Conservation (phyloP, 495 filamentous ascomycete species). For the Neurospora discreta region DNA sequence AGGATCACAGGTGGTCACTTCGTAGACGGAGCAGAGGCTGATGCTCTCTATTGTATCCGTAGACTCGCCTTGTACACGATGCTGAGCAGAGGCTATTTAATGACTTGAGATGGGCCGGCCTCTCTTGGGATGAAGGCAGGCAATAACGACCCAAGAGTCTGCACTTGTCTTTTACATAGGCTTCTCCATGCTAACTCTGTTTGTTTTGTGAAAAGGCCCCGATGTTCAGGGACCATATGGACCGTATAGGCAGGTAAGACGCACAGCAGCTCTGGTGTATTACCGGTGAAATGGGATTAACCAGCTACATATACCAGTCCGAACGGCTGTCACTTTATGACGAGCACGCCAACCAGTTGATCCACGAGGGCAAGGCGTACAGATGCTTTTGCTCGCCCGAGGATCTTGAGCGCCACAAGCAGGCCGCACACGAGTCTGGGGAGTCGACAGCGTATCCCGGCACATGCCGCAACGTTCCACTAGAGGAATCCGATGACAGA, state of each 20-base stretch:
- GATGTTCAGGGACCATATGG: conserved; percentile 66
- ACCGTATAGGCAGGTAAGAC: conserved; percentile 70
- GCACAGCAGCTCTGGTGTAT: not conserved
- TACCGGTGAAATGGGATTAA: not conserved
- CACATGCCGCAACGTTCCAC: conserved; percentile 55
- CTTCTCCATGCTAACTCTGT: not conserved
- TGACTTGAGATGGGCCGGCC: conserved; percentile 79
- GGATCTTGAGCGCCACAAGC: conserved; percentile 52
- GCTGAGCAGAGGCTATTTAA: conserved; percentile 66
- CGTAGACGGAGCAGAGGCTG: conserved; percentile 2
- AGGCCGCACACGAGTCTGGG: conserved; percentile 46
- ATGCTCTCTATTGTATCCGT: conserved; percentile 1
- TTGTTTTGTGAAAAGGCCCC: conserved; percentile 46
- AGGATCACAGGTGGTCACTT: not conserved
- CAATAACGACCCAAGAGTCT: conserved; percentile 12
- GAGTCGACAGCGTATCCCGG: conserved; percentile 65
- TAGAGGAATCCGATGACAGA: conserved; percentile 55
- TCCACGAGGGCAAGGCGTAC: conserved; percentile 66
- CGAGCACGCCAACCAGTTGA: conserved; percentile 56
- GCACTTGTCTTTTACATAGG: not conserved
- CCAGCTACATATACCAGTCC: conserved; percentile 42
- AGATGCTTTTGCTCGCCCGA: conserved; percentile 83
- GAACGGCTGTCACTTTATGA: conserved; percentile 67
- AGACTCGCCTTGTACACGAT: conserved; percentile 45
- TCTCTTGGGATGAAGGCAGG: conserved; percentile 85